Evolutionary conservation across 2,329 filamentous ascomycete genomes (phyloP).

Genomic region (Colletotrichum sp.): DNA sequence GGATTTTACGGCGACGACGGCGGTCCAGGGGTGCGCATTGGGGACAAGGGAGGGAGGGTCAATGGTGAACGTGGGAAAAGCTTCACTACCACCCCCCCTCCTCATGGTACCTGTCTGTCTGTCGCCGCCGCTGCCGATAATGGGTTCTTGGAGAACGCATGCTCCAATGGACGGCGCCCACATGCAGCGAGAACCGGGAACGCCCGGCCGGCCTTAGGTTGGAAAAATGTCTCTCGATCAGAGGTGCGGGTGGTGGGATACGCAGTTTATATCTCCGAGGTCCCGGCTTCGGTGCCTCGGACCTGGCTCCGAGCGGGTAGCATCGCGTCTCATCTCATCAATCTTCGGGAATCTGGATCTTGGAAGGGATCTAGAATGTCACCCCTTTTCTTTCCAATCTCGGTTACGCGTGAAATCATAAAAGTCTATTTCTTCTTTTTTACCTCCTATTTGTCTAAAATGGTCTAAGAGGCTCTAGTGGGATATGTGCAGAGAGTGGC

Average conservation of each 20-base stretch:
- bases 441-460: not conserved
- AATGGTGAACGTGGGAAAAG: not conserved
- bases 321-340: not conserved
- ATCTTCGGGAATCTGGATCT: not conserved
- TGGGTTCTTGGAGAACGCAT: not conserved
- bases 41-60: not conserved
- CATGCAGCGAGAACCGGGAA: not conserved
- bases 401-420: not conserved
- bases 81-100: not conserved
- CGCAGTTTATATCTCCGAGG: not conserved
- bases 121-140: not conserved
- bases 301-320: not conserved
- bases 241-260: not conserved
- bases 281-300: not conserved
- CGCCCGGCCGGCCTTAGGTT: not conserved
- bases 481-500: not conserved
- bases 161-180: not conserved
- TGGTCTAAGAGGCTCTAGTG: not conserved
- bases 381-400: not conserved
- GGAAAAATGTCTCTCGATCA: not conserved
- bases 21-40: not conserved
- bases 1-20: not conserved
- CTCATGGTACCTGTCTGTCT: not conserved
- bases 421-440: conserved; percentile 14
- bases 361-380: not conserved